phyloP scores from a whole-genome alignment of 1,284 basidiomycete species.

The Rhodotorula mucilaginosa region DNA sequence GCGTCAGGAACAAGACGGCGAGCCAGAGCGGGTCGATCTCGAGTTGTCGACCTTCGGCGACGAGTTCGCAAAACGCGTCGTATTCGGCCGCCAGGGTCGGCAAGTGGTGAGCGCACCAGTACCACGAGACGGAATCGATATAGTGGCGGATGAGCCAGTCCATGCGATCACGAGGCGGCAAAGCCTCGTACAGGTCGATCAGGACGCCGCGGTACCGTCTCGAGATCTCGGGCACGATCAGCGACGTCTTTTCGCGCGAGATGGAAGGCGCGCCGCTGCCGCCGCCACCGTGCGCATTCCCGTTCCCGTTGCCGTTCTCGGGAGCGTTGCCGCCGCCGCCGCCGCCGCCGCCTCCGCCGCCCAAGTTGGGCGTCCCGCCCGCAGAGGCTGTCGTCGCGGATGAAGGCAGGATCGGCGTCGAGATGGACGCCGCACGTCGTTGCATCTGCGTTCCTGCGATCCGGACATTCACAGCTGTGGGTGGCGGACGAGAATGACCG shows the following conservation, averaged over 20 bases:
- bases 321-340: not conserved
- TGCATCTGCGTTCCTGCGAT: slow-evolving; percentile 6
- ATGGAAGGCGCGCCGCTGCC: not conserved
- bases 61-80: slow-evolving; percentile 32
- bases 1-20: slow-evolving; percentile 24
- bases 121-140: slow-evolving; percentile 26
- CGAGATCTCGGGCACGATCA: slow-evolving; percentile 29
- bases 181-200: slow-evolving; percentile 19
- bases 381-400: not conserved
- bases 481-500: too few species aligned
- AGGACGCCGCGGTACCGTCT: slow-evolving; percentile 23
- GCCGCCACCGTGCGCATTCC: not conserved
- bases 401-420: not conserved
- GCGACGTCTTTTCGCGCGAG: slow-evolving; percentile 27
- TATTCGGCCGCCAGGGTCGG: slow-evolving; percentile 38
- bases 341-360: not conserved
- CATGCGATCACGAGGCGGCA: slow-evolving; percentile 21
- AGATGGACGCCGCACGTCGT: not conserved
- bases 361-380: not conserved
- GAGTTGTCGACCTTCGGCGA: slow-evolving; percentile 21
- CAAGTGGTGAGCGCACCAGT: slow-evolving; percentile 33
- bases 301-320: not conserved
- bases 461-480: slow-evolving; percentile 17
- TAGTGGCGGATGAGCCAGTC: slow-evolving; percentile 33
- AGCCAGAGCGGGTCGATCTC: slow-evolving; percentile 39